Evolutionary conservation across 2,329 filamentous ascomycete species (phyloP).

Genomic region (Leptodontidium sp.): DNA sequence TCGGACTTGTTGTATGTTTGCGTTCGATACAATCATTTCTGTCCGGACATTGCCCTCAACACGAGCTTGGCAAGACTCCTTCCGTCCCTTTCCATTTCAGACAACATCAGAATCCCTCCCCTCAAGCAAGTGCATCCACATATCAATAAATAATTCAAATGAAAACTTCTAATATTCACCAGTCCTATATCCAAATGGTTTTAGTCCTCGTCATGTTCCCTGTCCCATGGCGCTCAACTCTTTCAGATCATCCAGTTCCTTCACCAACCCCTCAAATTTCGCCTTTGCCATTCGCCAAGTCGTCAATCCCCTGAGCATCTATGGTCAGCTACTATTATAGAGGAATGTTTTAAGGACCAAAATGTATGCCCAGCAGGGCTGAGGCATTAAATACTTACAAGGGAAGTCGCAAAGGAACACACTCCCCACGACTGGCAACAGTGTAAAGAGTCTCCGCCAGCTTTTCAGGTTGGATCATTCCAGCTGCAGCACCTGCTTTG

Average conservation of each 20-base stretch:
- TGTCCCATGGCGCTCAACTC: constrained; percentile 34
- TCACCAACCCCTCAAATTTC: constrained; percentile 35
- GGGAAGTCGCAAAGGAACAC: constrained; percentile 42
- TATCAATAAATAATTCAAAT: no score
- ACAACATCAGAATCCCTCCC: no score
- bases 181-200: no score
- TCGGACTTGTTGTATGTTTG: no score
- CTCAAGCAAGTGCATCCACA: no score
- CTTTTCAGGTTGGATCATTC: constrained; percentile 35
- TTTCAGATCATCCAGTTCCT: constrained; percentile 36
- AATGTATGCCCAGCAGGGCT: no score
- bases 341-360: background rate
- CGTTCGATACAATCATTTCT: no score
- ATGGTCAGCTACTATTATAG: background rate
- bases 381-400: constrained; percentile 16
- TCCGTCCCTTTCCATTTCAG: no score
- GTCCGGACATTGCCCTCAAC: no score
- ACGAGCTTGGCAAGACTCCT: no score
- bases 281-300: constrained; percentile 40
- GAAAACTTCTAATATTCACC: no score
- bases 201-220: constrained; percentile 5
- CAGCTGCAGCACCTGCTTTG: constrained; percentile 31
- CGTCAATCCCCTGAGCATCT: constrained; percentile 19
- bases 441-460: constrained; percentile 39
- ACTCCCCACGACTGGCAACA: constrained; percentile 36